These are phyloP conservation scores for Triangularia verruculosa DNA, from an alignment of 2,329 filamentous ascomycete species.

Conservation along the genomic window DNA sequence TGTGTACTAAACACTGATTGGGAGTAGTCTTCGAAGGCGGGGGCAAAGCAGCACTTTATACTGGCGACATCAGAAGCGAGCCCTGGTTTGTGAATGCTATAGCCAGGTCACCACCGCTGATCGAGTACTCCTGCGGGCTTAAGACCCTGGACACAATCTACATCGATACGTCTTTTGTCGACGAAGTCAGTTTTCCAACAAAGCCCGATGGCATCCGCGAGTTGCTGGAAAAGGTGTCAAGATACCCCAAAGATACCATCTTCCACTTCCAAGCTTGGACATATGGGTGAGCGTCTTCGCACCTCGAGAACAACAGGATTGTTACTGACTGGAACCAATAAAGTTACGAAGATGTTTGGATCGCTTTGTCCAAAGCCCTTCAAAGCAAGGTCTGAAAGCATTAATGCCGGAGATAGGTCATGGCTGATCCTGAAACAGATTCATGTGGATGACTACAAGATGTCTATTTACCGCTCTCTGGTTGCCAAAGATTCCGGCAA, in stretches of 20 bases:
- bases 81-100: conserved; percentile 80
- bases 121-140: conserved; percentile 68
- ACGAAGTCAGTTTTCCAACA: conserved; percentile 48
- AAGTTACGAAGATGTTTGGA: conserved; percentile 86
- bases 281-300: conserved; percentile 53
- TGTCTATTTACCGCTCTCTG: conserved; percentile 67
- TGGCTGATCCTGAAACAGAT: conserved; percentile 45
- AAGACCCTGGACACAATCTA: conserved; percentile 78
- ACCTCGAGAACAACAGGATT: neutral
- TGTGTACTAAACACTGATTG: neutral
- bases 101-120: conserved; percentile 65
- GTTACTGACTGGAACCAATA: neutral
- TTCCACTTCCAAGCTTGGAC: conserved; percentile 92
- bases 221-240: conserved; percentile 63
- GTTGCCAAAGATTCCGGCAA: conserved; percentile 42
- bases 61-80: conserved; percentile 83
- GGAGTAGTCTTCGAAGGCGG: conserved; percentile 67
- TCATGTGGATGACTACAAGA: conserved; percentile 80
- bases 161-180: conserved; percentile 76
- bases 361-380: conserved; percentile 70
- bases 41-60: conserved; percentile 75
- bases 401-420: too few species aligned
- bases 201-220: conserved; percentile 76
- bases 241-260: conserved; percentile 69
- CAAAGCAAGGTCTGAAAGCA: conserved; percentile 52